These are phyloP conservation scores for Senna siamea DNA, from an alignment of 306 rosid genomes.

Conservation along the genomic window DNA sequence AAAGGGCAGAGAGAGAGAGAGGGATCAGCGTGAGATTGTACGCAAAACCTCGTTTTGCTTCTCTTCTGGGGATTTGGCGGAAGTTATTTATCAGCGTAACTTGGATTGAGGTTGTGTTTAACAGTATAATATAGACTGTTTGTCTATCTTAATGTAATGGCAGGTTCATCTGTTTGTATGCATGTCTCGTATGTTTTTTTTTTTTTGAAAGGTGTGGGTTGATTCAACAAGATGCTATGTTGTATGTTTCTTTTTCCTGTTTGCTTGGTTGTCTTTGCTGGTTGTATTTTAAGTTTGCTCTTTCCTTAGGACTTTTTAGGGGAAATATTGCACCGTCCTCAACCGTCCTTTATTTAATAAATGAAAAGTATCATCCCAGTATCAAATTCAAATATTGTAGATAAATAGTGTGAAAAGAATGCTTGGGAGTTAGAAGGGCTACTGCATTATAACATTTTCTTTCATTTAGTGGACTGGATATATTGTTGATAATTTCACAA, in stretches of 20 bases:
- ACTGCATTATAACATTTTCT: not conserved
- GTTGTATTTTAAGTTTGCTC: not conserved
- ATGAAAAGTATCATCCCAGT: not conserved
- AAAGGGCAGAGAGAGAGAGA: not conserved
- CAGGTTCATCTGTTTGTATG: not conserved
- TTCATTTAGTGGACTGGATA: not conserved
- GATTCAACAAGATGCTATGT: not conserved
- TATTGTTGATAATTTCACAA: not conserved
- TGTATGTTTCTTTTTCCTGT: too few relatives aligned
- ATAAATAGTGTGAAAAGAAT: not conserved
- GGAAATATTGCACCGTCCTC: too few relatives aligned
- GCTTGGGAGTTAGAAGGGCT: not conserved
- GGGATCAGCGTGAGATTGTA: not conserved
- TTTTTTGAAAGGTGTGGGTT: slow-evolving; percentile 11
- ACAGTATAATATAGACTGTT: not conserved
- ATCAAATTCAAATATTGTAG: not conserved
- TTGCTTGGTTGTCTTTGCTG: not conserved
- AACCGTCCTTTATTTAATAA: not conserved
- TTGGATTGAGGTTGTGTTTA: slow-evolving; percentile 7
- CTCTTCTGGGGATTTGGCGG: not conserved
- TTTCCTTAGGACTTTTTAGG: not conserved
- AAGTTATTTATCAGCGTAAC: slow-evolving; percentile 1
- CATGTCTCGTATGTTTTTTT: slow-evolving; percentile 4
- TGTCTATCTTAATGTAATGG: not conserved
- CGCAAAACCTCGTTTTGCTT: slow-evolving; percentile 3